Evolutionary conservation across 805 yeast genomes (phyloP).

Genomic region (Clavispora carvajalis): DNA sequence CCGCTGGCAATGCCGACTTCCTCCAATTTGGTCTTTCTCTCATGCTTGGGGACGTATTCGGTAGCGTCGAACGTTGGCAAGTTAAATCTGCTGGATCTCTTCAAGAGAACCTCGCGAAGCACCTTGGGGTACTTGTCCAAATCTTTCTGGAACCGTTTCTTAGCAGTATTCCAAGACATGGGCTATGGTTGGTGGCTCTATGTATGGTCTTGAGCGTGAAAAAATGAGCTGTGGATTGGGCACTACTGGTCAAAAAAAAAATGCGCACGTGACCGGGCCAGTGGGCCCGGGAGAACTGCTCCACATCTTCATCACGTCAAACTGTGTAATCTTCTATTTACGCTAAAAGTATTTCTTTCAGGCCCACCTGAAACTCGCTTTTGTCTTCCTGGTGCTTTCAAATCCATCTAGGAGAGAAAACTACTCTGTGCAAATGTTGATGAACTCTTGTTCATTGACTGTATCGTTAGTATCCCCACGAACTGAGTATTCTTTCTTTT

Average conservation of each 20-base stretch:
- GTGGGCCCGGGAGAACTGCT: too few species aligned
- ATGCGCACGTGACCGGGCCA: background rate
- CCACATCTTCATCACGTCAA: too few species aligned
- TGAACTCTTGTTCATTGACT: constrained; percentile 83
- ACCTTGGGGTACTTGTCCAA: constrained; percentile 28
- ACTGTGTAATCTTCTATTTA: background rate
- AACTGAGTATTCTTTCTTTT: background rate
- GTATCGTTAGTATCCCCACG: constrained; percentile 24
- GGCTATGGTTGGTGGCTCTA: constrained; percentile 3
- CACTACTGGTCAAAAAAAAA: constrained; percentile 1
- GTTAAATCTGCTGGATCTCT: constrained; percentile 18
- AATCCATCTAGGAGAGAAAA: background rate
- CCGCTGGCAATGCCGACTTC: constrained; percentile 67
- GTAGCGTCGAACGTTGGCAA: constrained; percentile 32
- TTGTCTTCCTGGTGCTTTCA: background rate
- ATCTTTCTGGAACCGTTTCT: constrained; percentile 33
- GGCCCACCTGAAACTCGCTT: background rate
- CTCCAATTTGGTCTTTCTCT: constrained; percentile 39
- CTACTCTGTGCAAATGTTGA: constrained; percentile 75
- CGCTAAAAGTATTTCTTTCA: background rate
- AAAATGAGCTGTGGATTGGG: constrained; percentile 1
- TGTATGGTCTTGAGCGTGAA: background rate
- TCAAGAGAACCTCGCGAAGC: constrained; percentile 23
- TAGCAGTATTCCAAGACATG: constrained; percentile 31
- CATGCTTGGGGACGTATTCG: constrained; percentile 17